These are phyloP conservation scores for Cytospora paraplurivora DNA, from an alignment of 2,329 filamentous ascomycete genomes.

Conservation along the genomic window DNA sequence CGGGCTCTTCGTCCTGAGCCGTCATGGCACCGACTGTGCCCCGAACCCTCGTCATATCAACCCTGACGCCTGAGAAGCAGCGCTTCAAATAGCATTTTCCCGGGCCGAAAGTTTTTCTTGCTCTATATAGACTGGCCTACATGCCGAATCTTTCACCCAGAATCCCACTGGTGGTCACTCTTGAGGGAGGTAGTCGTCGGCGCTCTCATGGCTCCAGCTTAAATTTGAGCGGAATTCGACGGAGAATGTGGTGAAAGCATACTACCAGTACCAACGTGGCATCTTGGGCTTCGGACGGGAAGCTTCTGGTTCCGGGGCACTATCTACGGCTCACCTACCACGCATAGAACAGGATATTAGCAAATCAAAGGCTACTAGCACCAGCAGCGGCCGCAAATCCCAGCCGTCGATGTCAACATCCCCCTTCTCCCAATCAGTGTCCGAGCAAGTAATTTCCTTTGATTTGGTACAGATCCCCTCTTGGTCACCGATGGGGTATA, in stretches of 20 bases:
- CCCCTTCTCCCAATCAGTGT: neutral
- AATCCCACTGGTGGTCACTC: too few species aligned
- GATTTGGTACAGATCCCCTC: neutral
- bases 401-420: neutral
- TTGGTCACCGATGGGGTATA: neutral
- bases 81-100: too few species aligned
- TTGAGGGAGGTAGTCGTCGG: too few species aligned
- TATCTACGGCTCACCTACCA: neutral
- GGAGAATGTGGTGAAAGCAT: neutral
- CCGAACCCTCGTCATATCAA: too few species aligned
- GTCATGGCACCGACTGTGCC: too few species aligned
- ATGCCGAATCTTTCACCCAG: too few species aligned
- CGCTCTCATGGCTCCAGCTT: too few species aligned
- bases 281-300: neutral
- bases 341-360: neutral
- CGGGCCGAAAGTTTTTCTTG: too few species aligned
- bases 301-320: neutral
- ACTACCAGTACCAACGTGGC: neutral
- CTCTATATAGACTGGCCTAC: too few species aligned
- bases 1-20: too few species aligned
- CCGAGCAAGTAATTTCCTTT: neutral
- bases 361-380: neutral
- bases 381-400: neutral
- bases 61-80: too few species aligned
- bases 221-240: too few species aligned